Evolutionary conservation across 2,329 filamentous ascomycete genomes (phyloP), one percentile per base, ranked within the genome.

Genomic region (Onygenales sp.): DNA sequence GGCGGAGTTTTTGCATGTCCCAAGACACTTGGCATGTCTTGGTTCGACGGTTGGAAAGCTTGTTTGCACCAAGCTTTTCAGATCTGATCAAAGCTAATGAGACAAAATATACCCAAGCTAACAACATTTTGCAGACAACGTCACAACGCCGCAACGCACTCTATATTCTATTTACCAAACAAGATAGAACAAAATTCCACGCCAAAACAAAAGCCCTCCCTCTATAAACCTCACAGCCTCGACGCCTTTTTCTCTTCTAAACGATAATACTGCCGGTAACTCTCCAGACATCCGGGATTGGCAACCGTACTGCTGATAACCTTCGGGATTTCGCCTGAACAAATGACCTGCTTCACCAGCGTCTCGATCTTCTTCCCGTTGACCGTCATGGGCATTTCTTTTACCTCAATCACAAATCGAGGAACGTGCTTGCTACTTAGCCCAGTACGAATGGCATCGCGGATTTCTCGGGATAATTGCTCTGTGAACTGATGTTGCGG

Each of bases 361-460:
- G 66, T 70, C 65, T 72, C 69, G 32, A 75, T 70, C 55, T 75
- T 76, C 61, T 76, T 76, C 6, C 74, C 73, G 53, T 76, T 75
- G 42, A 77, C 70, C 8, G 73, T 75, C 17, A 70, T 66, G 0
- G 72, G 72, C 14, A 75, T 69, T 21, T 70, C 70, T 1, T 59
- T 60, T 1, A 72, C 66, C 14, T 66, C 58, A 10, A 73, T 56
- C 8, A 75, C 61, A 53, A 70, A 73, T 52, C 60, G 63, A 1
- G 72, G 73, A 32, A 75, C 72, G 58, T 75, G 72, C 7, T 72
- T 59, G 2, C 67, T 55, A 10, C 63, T 66, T 33, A 65, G 40
- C 8, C 61, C 58, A 14, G 57, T 50, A 37, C 58, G 54, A 46
- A 66, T 61, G n/a, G 60, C 63, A n/a, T 31, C 21, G 11, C 57